phyloP scores from a whole-genome alignment of 805 yeast species.

The Metschnikowia drakensbergensis region DNA sequence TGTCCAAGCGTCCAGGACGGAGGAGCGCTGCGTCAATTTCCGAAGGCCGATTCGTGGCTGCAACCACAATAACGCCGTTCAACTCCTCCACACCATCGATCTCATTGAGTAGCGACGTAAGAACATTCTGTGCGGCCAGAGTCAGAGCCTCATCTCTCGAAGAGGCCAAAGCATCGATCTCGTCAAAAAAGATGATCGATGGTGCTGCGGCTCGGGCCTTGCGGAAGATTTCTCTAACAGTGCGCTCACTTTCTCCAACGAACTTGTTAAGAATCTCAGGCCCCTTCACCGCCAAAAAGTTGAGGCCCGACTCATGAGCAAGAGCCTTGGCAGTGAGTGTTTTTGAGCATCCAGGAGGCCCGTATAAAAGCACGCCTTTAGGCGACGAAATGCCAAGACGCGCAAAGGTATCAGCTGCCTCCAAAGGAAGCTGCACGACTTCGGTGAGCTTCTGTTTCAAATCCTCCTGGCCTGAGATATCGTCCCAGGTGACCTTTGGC shows the following conservation, averaged over 20 bases:
- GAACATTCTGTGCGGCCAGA: conserved; percentile 74
- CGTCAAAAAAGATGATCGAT: conserved; percentile 93
- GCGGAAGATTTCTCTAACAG: conserved; percentile 87
- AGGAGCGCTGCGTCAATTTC: conserved; percentile 88
- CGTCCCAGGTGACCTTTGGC: conserved; percentile 91
- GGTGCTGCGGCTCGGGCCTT: conserved; percentile 93
- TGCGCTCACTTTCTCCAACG: conserved; percentile 94
- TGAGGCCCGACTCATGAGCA: conserved; percentile 94
- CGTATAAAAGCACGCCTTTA: conserved; percentile 86
- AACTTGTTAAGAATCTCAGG: conserved; percentile 93
- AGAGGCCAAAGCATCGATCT: conserved; percentile 88
- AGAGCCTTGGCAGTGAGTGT: conserved; percentile 95
- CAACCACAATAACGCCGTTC: conserved; percentile 88
- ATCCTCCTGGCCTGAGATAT: conserved; percentile 91
- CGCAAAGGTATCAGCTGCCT: conserved; percentile 72
- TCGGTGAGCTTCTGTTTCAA: conserved; percentile 79
- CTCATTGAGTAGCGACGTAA: conserved; percentile 88
- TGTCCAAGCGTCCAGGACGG: conserved; percentile 93
- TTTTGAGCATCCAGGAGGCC: conserved; percentile 99
- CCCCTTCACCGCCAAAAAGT: conserved; percentile 92
- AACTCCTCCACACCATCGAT: conserved; percentile 96
- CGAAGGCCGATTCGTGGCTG: conserved; percentile 95
- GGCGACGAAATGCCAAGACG: conserved; percentile 85
- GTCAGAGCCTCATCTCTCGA: conserved; percentile 64
- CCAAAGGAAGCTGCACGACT: conserved; percentile 87